These are phyloP conservation scores for Camelina neglecta DNA, from an alignment of 345 rosid species.

Conservation along the genomic window DNA sequence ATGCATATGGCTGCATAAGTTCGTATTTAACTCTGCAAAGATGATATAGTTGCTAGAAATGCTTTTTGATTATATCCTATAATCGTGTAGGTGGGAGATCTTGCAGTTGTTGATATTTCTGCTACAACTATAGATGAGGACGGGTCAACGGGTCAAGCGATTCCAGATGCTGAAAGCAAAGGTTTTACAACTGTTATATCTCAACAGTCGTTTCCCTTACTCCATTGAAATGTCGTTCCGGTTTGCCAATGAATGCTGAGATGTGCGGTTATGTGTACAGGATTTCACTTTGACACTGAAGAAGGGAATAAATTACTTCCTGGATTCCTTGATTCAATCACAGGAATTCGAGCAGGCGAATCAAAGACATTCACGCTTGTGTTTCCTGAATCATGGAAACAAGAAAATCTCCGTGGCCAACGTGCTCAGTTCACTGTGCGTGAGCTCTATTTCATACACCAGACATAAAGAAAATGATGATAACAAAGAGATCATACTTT, in stretches of 20 bases:
- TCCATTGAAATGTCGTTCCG: neutral
- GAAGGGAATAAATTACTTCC: constrained; percentile 79
- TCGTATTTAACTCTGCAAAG: constrained; percentile 7
- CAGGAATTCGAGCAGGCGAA: constrained; percentile 76
- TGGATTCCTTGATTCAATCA: constrained; percentile 78
- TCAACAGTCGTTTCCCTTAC: neutral
- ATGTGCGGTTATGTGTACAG: constrained; percentile 48
- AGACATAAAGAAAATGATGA: constrained; percentile 1
- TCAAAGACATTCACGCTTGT: constrained; percentile 77
- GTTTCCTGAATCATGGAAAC: constrained; percentile 91
- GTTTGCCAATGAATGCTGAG: constrained; percentile 27
- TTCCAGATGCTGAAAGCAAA: constrained; percentile 93
- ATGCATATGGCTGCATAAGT: constrained; percentile 2
- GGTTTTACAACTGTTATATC: constrained; percentile 50
- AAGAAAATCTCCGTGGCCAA: constrained; percentile 83
- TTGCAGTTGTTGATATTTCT: constrained; percentile 82
- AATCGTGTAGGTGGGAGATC: constrained; percentile 75
- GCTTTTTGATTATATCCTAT: constrained; percentile 10
- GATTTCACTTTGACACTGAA: constrained; percentile 90
- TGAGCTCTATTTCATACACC: constrained; percentile 50
- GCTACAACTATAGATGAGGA: constrained; percentile 69
- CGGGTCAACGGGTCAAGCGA: constrained; percentile 59
- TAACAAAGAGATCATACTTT: constrained; percentile 9
- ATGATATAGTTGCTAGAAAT: constrained; percentile 8
- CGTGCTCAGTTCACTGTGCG: constrained; percentile 90